A percentile compares a stretch with the other conserved stretches of the same genome.
Evolutionary conservation across 2,329 filamentous ascomycete genomes (phyloP).

Genomic region (Fusarium liriodendri): DNA sequence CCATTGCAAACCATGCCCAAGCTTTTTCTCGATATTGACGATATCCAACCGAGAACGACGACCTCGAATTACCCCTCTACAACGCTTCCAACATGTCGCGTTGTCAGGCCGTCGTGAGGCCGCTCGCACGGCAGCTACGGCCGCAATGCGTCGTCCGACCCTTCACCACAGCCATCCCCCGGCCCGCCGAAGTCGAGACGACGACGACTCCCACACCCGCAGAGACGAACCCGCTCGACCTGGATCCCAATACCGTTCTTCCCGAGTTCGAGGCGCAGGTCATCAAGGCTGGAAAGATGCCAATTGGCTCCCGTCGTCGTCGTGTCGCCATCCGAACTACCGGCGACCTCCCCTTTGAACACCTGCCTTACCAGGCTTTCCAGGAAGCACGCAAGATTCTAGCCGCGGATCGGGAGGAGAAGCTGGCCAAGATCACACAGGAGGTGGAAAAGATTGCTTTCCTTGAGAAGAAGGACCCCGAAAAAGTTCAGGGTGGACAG

Average conservation of each 20-base stretch:
- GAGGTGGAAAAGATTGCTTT: slow-evolving; percentile 76
- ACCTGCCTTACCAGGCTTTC: slow-evolving; percentile 96
- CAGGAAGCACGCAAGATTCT: slow-evolving; percentile 92
- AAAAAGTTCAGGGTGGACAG: slow-evolving; percentile 71
- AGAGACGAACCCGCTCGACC: slow-evolving; percentile 51
- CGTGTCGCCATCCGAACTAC: slow-evolving; percentile 76
- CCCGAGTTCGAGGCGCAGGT: slow-evolving; percentile 71
- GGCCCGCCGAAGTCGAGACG: slow-evolving; percentile 44
- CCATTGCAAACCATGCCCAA: slow-evolving; percentile 33
- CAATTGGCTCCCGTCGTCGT: slow-evolving; percentile 86
- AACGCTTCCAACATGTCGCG: slow-evolving; percentile 62
- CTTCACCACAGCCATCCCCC: slow-evolving; percentile 49
- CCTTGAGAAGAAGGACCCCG: slow-evolving; percentile 69
- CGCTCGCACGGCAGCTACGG: slow-evolving; percentile 65
- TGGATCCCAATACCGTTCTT: slow-evolving; percentile 77
- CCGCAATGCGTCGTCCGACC: slow-evolving; percentile 52
- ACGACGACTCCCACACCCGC: slow-evolving; percentile 2
- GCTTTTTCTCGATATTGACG: slow-evolving; percentile 43
- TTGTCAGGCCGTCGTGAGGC: slow-evolving; percentile 69
- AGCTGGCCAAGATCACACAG: slow-evolving; percentile 76
- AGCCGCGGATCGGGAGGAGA: slow-evolving; percentile 81
- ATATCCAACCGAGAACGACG: neutral
- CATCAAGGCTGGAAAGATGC: slow-evolving; percentile 74
- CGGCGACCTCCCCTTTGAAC: slow-evolving; percentile 84
- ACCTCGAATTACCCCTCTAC: neutral